Evolutionary conservation across 78 protist species (phyloP).

Genomic region (Acrasis kona): DNA sequence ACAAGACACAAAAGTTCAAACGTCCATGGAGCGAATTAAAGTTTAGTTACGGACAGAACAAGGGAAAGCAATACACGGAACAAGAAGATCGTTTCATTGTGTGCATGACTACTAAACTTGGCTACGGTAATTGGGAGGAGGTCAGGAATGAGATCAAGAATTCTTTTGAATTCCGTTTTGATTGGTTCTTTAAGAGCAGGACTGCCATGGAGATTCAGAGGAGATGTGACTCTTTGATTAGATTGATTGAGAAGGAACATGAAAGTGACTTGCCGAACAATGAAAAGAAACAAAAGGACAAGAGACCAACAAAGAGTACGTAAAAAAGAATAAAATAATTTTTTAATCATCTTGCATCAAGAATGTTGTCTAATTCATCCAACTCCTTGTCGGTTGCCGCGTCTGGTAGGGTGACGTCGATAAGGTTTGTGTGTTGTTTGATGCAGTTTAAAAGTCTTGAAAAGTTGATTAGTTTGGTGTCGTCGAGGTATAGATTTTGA

Average conservation of each 20-base stretch:
- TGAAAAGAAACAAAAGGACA: too few species aligned
- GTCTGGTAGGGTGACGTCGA: too few species aligned
- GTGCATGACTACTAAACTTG: conserved; percentile 42
- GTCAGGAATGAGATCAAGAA: conserved; percentile 40
- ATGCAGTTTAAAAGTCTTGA: too few species aligned
- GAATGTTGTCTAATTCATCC: too few species aligned
- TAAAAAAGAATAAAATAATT: too few species aligned
- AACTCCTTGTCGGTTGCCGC: too few species aligned
- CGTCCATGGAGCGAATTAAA: conserved; percentile 44
- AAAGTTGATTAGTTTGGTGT: too few species aligned
- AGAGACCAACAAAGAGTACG: too few species aligned
- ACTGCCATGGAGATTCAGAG: conserved; percentile 35
- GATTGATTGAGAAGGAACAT: conserved; percentile 29
- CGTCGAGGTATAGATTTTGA: too few species aligned
- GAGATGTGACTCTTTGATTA: conserved; percentile 34
- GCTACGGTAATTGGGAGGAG: conserved; percentile 60
- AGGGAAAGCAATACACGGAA: conserved; percentile 38
- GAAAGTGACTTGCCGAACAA: too few species aligned
- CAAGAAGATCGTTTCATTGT: conserved; percentile 65
- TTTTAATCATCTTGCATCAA: too few species aligned
- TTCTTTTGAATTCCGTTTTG: conserved; percentile 36
- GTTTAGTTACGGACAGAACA: conserved; percentile 35
- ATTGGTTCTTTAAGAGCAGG: conserved; percentile 72
- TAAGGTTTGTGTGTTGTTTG: too few species aligned
- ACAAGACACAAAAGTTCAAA: conserved; percentile 13